These are phyloP conservation scores for Ulmus americana DNA, from an alignment of 331 rosid genomes.

Conservation along the genomic window DNA sequence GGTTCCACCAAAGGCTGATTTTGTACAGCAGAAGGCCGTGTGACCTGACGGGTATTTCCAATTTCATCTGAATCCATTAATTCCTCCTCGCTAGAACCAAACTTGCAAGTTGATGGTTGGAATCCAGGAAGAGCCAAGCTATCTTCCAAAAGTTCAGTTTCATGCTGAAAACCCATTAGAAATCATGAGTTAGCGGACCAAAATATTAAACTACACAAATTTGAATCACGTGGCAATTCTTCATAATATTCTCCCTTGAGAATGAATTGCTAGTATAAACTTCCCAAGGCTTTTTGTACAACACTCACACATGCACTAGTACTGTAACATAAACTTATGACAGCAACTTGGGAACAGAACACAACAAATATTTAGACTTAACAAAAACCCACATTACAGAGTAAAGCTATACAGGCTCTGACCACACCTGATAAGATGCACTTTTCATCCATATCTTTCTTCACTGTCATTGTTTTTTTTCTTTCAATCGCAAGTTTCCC, in stretches of 20 bases:
- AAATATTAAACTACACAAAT: conserved; percentile 11
- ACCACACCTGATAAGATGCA: no score
- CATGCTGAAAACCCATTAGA: conserved; percentile 49
- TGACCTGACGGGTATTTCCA: conserved; percentile 40
- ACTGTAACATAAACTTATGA: no score
- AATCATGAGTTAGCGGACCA: conserved; percentile 15
- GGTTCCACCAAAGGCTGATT: conserved; percentile 43
- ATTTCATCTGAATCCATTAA: conserved; percentile 68
- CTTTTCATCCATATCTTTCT: no score
- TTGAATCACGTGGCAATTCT: background rate
- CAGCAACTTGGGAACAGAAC: no score
- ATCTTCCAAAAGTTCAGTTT: conserved; percentile 81
- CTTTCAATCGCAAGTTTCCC: no score
- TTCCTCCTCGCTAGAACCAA: conserved; percentile 77
- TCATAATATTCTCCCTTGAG: background rate
- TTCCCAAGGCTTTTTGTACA: no score
- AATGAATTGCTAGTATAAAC: background rate
- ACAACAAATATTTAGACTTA: background rate
- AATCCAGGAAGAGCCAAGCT: conserved; percentile 69
- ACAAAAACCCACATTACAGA: no score
- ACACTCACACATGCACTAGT: no score
- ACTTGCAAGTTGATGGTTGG: conserved; percentile 54
- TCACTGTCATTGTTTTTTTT: no score
- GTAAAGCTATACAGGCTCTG: no score
- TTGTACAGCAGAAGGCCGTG: conserved; percentile 40